Evolutionary conservation across 2,329 filamentous ascomycete genomes (phyloP).

Genomic region (Fusarium gaditjirri): DNA sequence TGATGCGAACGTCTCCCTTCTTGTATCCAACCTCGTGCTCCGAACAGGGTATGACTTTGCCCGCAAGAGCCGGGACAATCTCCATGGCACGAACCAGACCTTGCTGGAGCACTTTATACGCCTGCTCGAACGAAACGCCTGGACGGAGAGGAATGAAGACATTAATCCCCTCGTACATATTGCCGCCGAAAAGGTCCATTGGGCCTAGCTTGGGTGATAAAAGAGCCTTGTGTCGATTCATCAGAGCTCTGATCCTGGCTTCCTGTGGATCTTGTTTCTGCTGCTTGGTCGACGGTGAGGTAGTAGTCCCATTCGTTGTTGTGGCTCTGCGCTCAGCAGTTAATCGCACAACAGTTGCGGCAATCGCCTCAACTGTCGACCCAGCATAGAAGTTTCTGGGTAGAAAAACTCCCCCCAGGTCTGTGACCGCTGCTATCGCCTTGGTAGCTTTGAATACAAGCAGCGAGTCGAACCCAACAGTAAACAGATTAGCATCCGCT

Average conservation of each 20-base stretch:
- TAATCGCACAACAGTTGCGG: background rate
- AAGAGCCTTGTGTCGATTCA: background rate
- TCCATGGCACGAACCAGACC: background rate
- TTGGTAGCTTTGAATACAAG: background rate
- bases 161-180: background rate
- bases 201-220: background rate
- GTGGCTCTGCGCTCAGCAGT: background rate
- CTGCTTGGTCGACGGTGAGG: background rate
- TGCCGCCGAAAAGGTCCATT: background rate
- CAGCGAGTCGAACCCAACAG: background rate
- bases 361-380: background rate
- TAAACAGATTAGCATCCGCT: background rate
- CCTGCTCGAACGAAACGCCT: background rate
- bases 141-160: background rate
- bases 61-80: background rate
- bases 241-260: background rate
- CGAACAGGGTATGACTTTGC: background rate
- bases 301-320: background rate
- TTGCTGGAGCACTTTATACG: background rate
- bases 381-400: background rate
- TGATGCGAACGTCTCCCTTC: background rate
- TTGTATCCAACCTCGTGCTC: background rate
- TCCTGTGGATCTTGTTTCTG: background rate
- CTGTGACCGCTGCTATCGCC: background rate
- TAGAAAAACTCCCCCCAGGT: fast-evolving